Percentiles rank a stretch among this genome's conserved stretches.
Conservation (phyloP, 306 rosid genomes). For the Castanospermum australe region DNA sequence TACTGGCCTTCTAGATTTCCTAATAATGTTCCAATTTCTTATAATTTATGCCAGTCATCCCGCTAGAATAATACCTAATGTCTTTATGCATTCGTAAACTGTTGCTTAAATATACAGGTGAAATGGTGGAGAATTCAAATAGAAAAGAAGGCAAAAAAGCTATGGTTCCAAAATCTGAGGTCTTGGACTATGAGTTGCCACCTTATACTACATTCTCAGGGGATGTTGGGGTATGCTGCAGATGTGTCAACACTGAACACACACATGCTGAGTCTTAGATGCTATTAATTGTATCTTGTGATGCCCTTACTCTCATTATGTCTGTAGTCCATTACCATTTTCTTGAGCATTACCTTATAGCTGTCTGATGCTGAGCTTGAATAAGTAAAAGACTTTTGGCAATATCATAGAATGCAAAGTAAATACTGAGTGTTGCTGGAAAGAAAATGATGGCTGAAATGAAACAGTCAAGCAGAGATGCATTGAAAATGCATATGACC, state of each 20-base stretch:
- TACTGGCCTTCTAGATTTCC: neutral
- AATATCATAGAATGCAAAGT: neutral
- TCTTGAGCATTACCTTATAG: neutral
- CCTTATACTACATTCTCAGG: constrained; percentile 39
- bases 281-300: neutral
- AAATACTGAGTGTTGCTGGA: neutral
- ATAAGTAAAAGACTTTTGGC: neutral
- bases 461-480: neutral
- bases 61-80: constrained; percentile 10
- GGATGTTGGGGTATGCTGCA: constrained; percentile 55
- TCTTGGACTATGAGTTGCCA: constrained; percentile 53
- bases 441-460: neutral
- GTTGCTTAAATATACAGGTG: constrained; percentile 32
- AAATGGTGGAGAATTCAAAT: constrained; percentile 39
- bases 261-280: neutral
- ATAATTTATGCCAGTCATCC: neutral
- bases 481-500: neutral
- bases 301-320: neutral
- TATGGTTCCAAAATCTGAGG: constrained; percentile 64
- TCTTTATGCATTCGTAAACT: neutral
- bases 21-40: neutral
- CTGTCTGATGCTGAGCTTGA: neutral
- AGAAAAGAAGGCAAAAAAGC: constrained; percentile 40
- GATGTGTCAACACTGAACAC: neutral
- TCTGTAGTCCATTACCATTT: neutral